Base-by-base conservation (phyloP, 2,329 filamentous ascomycete species). In the Cytospora chrysosperma region DNA sequence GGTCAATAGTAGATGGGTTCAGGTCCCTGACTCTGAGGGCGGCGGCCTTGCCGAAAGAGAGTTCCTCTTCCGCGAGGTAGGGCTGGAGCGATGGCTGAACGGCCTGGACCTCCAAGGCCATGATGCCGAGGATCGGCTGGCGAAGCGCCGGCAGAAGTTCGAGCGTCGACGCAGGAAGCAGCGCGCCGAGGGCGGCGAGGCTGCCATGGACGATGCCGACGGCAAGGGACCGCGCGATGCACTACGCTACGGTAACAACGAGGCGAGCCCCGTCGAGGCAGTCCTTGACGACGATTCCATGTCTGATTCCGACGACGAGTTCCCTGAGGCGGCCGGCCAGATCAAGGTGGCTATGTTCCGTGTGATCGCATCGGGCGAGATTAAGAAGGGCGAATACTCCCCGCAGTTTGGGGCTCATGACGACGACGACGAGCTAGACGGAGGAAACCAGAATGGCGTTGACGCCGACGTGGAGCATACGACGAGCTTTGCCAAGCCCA, bases 1-100 rank as follows among this genome's bases (percentile, higher is more conserved):
- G 95, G 96, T 99, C 27, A 99, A 98, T 73, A 97, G 93, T 62
- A 85, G 95, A 70, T 99, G 95, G 95, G 95, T 99, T 56, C 94
- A 96, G 73, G 88, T 99, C 8, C 92, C 94, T 3, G 89, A 93
- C 30, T 87, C 89, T 27, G 94, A 98, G 77, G 94, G 94, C 34
- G 95, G 95, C 56, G 95, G 95, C 50, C 85, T 99, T 53, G 95
- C 95, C 32, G 95, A 99, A 80, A 88, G 95, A 68, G 95, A 99
- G 74, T 99, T 99, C 70, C 80, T 99, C 68, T 99, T 99, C 78
- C 91, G 94, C 62, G 95, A 99, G 76, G 95, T 99, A 55, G 95
- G 95, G 2, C 80, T 99, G 59, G 95, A 99, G 78, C 85, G 93
- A 70, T 99, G 95, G 93, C 84, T 99, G 19, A 98, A 98, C 74